Base-by-base conservation (phyloP, 2,329 filamentous ascomycete genomes). In the Ophiocordyceps camponoti-saundersi region DNA sequence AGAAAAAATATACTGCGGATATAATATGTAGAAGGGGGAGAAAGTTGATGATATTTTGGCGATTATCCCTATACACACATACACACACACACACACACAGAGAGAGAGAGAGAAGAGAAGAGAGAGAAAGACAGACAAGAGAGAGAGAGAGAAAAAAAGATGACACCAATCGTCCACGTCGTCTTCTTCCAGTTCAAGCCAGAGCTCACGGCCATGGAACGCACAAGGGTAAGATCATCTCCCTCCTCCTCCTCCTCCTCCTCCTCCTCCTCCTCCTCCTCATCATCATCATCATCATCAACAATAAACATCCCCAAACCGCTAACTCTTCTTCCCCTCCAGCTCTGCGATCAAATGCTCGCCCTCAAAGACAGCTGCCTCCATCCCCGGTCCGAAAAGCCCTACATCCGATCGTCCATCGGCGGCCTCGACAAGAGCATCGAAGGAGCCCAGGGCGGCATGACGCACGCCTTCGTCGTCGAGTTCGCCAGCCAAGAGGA, bases 391-490 rank as follows among this genome's bases (percentile, higher is more conserved):
- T 73, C 76, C 0, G 63, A 75, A 21, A 64, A 71, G 53, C 72
- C 73, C 0, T 85, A 85, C 54, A 71, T 85, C 48, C 72, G 70
- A 50, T 69, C 70, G 0, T 66, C 70, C 13, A 66, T 66, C 3
- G 80, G 79, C 1, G 81, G 81, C 0, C 61, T 61, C 39, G 73
- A 85, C 54, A 79, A 74, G 52, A 80, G 73, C 42, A 67, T 67
- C 0, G 79, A 83, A 26, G 42, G 26, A 2, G 23, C 32, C 0
- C 51, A 77, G 78, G 67, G 70, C 44, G 79, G 72, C 1, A 73
- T 80, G 47, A 78, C 78, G 1, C 82, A 87, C 57, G 79, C 69
- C 0, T 85, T 86, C 52, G 71, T 87, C 2, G 70, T 74, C 40
- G 74, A 84, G 54, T 87, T 87, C 50, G 70, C 73, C 8, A 79